Percentiles rank a stretch among this genome's conserved stretches.
phyloP scores from a whole-genome alignment of 2,329 filamentous ascomycete species.

The Colletotrichum cuscutae region DNA sequence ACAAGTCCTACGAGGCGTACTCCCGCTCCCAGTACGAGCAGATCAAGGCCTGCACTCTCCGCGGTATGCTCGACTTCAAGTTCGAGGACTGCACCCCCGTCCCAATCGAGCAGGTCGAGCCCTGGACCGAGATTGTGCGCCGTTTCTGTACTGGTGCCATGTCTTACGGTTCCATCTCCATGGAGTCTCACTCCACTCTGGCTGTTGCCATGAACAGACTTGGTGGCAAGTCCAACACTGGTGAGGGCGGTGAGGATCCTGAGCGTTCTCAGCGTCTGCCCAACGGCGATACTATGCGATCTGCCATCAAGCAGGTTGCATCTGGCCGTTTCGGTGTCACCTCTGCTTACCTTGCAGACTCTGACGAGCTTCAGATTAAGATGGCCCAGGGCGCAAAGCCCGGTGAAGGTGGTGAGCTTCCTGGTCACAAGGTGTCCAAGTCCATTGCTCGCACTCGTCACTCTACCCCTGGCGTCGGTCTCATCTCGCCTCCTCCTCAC shows the following conservation, averaged over 20 bases:
- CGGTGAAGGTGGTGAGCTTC: conserved; percentile 96
- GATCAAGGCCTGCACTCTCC: conserved; percentile 95
- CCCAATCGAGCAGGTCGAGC: conserved; percentile 95
- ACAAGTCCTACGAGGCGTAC: conserved; percentile 98
- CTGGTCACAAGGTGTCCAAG: conserved; percentile 95
- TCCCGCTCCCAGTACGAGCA: conserved; percentile 93
- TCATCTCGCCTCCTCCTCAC: conserved; percentile 95
- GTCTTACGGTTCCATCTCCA: conserved; percentile 98
- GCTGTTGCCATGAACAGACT: conserved; percentile 97
- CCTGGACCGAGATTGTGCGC: conserved; percentile 97
- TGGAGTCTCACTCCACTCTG: conserved; percentile 96
- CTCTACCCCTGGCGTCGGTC: conserved; percentile 94
- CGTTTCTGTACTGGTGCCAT: conserved; percentile 97
- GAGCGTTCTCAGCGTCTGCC: conserved; percentile 88
- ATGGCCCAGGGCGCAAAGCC: conserved; percentile 99
- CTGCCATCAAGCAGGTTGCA: conserved; percentile 96
- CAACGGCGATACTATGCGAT: conserved; percentile 96
- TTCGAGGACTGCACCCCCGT: conserved; percentile 88
- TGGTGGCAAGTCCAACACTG: conserved; percentile 96
- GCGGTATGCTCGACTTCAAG: conserved; percentile 94
- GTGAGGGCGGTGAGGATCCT: conserved; percentile 95
- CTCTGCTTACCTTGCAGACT: conserved; percentile 92
- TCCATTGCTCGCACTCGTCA: conserved; percentile 94
- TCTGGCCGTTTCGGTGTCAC: conserved; percentile 97
- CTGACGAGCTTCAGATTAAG: conserved; percentile 98